Evolutionary conservation across 176 grass and related monocot species (phyloP).

Genomic region (Aegilops speltoides): DNA sequence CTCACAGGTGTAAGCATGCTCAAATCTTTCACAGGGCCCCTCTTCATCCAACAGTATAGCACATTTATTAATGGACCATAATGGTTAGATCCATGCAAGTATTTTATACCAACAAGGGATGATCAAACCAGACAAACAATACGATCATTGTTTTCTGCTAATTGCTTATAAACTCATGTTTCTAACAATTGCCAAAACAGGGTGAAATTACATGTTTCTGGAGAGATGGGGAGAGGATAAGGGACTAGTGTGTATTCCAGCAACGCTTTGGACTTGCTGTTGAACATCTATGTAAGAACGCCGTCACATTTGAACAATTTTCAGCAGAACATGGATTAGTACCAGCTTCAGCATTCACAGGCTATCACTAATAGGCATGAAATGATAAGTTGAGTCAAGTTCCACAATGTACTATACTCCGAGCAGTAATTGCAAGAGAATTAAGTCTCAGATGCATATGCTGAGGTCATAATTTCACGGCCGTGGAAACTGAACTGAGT

Average conservation of each 20-base stretch:
- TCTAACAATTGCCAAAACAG: neutral
- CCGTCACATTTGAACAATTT: neutral
- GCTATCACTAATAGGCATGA: neutral
- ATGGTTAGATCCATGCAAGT: neutral
- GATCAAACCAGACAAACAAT: neutral
- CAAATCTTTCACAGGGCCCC: neutral
- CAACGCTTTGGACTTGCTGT: neutral
- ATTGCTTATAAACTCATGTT: neutral
- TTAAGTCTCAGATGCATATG: neutral
- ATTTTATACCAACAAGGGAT: neutral
- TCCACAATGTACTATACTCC: neutral
- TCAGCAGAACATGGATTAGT: neutral
- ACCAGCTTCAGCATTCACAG: slow-evolving; percentile 1
- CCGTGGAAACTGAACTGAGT: neutral
- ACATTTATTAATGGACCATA: neutral
- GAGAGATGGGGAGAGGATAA: neutral
- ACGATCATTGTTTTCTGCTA: neutral
- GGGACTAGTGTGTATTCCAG: neutral
- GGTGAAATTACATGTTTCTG: neutral
- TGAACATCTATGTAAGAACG: slow-evolving; percentile 1
- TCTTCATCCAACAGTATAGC: neutral
- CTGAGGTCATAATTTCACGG: neutral
- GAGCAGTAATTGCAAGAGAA: neutral
- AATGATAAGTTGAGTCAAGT: neutral
- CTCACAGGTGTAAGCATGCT: neutral